These are phyloP conservation scores for Wickerhamiella hasegawae DNA, from an alignment of 805 yeast species.

Conservation along the genomic window DNA sequence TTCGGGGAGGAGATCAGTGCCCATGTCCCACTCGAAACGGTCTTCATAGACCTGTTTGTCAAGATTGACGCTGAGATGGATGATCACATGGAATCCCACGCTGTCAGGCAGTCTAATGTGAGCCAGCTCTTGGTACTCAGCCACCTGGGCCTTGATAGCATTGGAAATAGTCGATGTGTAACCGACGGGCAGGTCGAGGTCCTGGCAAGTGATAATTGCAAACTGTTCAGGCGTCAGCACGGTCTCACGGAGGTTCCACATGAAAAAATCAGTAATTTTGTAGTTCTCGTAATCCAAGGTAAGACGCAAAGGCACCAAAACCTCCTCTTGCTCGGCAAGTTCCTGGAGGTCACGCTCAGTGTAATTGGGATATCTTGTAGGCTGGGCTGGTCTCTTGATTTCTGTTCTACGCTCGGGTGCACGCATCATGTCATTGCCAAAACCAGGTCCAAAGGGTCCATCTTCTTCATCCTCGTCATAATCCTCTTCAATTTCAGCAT, in stretches of 20 bases:
- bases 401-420: constrained; percentile 13
- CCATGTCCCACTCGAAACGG: constrained; percentile 85
- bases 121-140: constrained; percentile 51
- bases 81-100: constrained; percentile 53
- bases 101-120: constrained; percentile 52
- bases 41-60: constrained; percentile 79
- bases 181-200: constrained; percentile 59
- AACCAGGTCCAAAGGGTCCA: constrained; percentile 3
- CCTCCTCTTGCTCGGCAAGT: constrained; percentile 27
- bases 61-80: constrained; percentile 67
- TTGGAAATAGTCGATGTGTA: constrained; percentile 47
- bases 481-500: constrained; percentile 68
- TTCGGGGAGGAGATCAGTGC: constrained; percentile 51
- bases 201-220: constrained; percentile 64
- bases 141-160: constrained; percentile 66
- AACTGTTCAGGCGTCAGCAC: constrained; percentile 56
- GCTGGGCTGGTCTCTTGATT: constrained; percentile 26
- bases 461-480: constrained; percentile 34
- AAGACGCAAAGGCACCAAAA: constrained; percentile 51
- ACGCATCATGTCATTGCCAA: constrained; percentile 14
- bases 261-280: constrained; percentile 44
- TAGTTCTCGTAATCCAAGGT: constrained; percentile 40
- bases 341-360: constrained; percentile 24
- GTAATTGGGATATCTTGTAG: constrained; percentile 24
- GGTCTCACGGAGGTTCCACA: constrained; percentile 59